Evolutionary conservation across 2,329 filamentous ascomycete species (phyloP).

Genomic region (Fusarium poae): DNA sequence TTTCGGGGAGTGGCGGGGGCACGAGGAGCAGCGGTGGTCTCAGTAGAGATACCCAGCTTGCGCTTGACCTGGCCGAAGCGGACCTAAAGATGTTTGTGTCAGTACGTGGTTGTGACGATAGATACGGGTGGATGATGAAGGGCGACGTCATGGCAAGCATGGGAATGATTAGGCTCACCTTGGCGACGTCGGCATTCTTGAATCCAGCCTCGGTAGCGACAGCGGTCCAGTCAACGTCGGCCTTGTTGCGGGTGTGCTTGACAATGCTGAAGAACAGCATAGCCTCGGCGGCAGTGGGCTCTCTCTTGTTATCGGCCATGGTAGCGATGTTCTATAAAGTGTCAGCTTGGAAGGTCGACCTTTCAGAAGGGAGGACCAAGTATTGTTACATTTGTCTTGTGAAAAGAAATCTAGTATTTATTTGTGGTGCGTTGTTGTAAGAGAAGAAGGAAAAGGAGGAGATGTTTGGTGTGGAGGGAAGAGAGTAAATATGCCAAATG

Average conservation of each 20-base stretch:
- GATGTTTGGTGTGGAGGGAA: conserved; percentile 5
- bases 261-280: conserved; percentile 61
- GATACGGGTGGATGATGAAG: background rate
- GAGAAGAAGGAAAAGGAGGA: background rate
- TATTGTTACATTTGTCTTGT: conserved; percentile 1
- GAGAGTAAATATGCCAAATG: background rate
- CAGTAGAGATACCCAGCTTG: conserved; percentile 58
- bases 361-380: background rate
- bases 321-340: conserved; percentile 6
- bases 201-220: conserved; percentile 59
- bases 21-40: conserved; percentile 31
- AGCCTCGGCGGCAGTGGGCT: conserved; percentile 58
- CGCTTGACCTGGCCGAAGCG: conserved; percentile 65
- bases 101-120: conserved; percentile 4
- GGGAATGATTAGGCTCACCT: conserved; percentile 50
- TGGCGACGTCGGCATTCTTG: conserved; percentile 62
- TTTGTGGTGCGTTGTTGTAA: background rate
- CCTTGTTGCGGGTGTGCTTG: conserved; percentile 58
- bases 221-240: conserved; percentile 62
- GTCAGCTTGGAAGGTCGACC: conserved; percentile 10
- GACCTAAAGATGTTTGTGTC: conserved; percentile 48
- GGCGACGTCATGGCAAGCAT: background rate
- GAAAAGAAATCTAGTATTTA: background rate
- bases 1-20: conserved; percentile 44
- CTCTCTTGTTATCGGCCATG: conserved; percentile 54